These are phyloP conservation scores for Talaromyces sp. DNA, from an alignment of 2,329 filamentous ascomycete genomes.

Conservation along the genomic window DNA sequence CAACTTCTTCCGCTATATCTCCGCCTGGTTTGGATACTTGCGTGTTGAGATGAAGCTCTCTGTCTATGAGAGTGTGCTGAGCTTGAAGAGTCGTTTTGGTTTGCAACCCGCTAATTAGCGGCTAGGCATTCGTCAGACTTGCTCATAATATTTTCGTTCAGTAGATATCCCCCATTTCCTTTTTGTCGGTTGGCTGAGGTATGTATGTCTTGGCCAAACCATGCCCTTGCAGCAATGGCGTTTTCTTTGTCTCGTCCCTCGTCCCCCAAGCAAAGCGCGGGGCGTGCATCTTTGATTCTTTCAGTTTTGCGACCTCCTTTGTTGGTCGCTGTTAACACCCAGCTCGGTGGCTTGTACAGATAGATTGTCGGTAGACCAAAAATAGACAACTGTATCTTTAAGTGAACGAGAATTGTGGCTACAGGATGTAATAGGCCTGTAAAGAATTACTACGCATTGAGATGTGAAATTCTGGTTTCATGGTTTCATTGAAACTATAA, in stretches of 20 bases:
- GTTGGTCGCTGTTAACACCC: neutral
- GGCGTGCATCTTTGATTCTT: neutral
- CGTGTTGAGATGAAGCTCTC: conserved; percentile 61
- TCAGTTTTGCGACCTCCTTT: neutral
- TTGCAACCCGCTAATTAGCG: conserved; percentile 27
- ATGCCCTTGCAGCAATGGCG: conserved; percentile 36
- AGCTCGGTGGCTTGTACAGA: conserved; percentile 15
- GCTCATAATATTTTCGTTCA: conserved; percentile 10
- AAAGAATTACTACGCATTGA: neutral
- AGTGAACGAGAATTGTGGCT: neutral
- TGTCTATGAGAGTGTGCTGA: conserved; percentile 61
- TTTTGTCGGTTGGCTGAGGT: conserved; percentile 6
- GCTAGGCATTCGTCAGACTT: neutral
- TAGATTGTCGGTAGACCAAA: conserved; percentile 19
- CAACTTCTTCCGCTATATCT: conserved; percentile 55
- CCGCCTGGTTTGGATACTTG: conserved; percentile 57
- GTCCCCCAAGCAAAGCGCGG: too few relatives aligned
- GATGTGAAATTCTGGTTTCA: conserved; percentile 18
- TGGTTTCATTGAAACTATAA: conserved; percentile 31
- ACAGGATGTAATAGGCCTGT: neutral
- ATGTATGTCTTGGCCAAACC: conserved; percentile 23
- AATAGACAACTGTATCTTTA: conserved; percentile 6
- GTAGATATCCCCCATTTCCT: conserved; percentile 18
- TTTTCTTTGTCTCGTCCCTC: conserved; percentile 15
- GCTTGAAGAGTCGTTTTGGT: conserved; percentile 54